Base-by-base conservation (phyloP, 805 yeast genomes). In the Clavispora asparagi region DNA sequence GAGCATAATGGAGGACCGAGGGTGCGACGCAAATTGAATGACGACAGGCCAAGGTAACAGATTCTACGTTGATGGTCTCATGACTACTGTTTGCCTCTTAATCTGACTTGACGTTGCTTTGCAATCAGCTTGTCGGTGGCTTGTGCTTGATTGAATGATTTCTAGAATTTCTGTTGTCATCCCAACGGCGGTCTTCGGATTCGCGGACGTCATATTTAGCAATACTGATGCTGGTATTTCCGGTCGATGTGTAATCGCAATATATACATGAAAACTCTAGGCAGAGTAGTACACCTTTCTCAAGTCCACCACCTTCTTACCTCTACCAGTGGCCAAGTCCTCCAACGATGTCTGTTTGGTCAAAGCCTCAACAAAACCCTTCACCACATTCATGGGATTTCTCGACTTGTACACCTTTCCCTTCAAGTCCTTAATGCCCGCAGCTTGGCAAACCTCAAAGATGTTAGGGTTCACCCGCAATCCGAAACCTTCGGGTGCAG, bases 401-500 rank as follows among this genome's bases (percentile, higher is more conserved):
- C 98, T 81, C 32, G 96, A 87, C 60, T 90, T 85, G 74, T 86
- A 88, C 41, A 92, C 87, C 62, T 92, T 92, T 5, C 95, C 97
- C 58, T 90, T 81, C 59, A 94, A 72, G 68, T 94, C 99, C 66
- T 85, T 87, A 65, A 94, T 89, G 52, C 99, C 99, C 1, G 91
- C 96, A 48, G 90, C 82, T 63, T 85, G 87, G 66, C 97, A 91
- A 48, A 94, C 81, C 70, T 90, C 97, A 59, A 84, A 89, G 52
- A 94, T 83, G 64, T 85, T 81, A 54, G 87, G 95, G 69, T 91
- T 91, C 40, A 90, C 96, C 58, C 97, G 78, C 49, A 94, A 76
- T 17, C 99, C 99, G 52, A 85, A 85, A 59, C 97, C 98, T 1
- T 96, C 84, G 23, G 96, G 94, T 1, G 96, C 91, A 3, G 95